Evolutionary conservation across 2,329 filamentous ascomycete genomes (phyloP), one percentile per base, ranked within the genome.

Genomic region (Botrytis sinoallii): DNA sequence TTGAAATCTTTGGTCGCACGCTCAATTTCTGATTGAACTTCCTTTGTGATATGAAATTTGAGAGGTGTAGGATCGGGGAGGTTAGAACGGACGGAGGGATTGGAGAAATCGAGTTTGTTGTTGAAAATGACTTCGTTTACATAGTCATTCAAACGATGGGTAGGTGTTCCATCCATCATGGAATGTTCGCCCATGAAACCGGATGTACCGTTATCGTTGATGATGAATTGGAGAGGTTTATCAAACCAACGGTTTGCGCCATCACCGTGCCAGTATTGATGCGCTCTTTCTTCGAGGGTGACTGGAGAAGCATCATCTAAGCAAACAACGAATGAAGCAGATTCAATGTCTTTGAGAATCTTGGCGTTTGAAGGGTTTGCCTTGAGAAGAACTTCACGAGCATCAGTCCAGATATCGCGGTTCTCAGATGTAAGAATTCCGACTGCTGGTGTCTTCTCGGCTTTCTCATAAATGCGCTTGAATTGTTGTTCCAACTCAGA

Each of bases 91-190:
- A 97, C 84, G 55, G 86, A 85, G 12, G 93, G 88, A 82, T 94
- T 89, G 75, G 92, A 92, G 81, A 98, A 93, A 83, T 98, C 94
- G 74, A 99, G 90, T 83, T 96, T 97, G 85, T 97, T 95, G 85
- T 92, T 91, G 85, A 97, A 95, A 83, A 98, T 98, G 80, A 93
- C 88, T 82, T 93, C 90, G 85, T 95, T 97, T 81, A 97, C 88
- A 81, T 94, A 96, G 87, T 99, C 96, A 83, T 98, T 99, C 25
- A 99, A 88, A 63, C 97, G 92, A 84, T 98, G 96, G 3, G 97
- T 99, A 1, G 97, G 95, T 10, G 96, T 99, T 77, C 97, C 96
- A 82, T 99, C 96, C 97, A 99, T 99, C 96, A 99, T 98, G 80
- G 93, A 97, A 88, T 99, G 96, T 85, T 99, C 96, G 81, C 96